Evolutionary conservation across 2,329 filamentous ascomycete species (phyloP).

Genomic region (Arthrobotrys sinensis): DNA sequence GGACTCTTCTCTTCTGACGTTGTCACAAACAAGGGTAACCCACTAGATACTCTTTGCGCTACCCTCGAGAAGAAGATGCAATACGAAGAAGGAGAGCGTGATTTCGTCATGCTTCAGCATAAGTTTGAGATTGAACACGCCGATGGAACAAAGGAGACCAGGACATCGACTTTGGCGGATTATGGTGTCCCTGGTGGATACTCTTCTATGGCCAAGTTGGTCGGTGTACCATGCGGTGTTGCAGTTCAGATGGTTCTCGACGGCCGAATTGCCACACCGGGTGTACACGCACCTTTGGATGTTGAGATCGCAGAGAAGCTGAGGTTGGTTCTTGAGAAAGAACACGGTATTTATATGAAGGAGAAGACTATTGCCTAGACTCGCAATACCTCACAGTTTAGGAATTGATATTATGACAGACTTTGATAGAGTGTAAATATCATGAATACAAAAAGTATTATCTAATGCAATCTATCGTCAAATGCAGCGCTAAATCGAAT

Average conservation of each 20-base stretch:
- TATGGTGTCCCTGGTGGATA: slow-evolving; percentile 86
- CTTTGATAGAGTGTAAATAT: slow-evolving; percentile 32
- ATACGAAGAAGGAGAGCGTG: slow-evolving; percentile 85
- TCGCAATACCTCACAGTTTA: slow-evolving; percentile 11
- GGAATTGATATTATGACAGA: background rate
- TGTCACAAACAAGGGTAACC: slow-evolving; percentile 77
- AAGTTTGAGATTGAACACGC: slow-evolving; percentile 87
- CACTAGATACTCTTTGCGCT: slow-evolving; percentile 91
- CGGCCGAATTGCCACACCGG: slow-evolving; percentile 80
- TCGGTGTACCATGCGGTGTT: slow-evolving; percentile 81
- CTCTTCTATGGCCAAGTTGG: slow-evolving; percentile 85
- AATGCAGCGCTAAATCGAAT: slow-evolving; percentile 22
- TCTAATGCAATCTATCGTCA: slow-evolving; percentile 1
- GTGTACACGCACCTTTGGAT: slow-evolving; percentile 83
- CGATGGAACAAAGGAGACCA: slow-evolving; percentile 81
- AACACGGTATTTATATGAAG: slow-evolving; percentile 80
- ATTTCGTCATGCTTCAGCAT: slow-evolving; percentile 79
- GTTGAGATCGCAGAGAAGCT: slow-evolving; percentile 80
- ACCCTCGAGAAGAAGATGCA: slow-evolving; percentile 93
- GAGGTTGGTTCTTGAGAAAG: slow-evolving; percentile 82
- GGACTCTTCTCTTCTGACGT: slow-evolving; percentile 73
- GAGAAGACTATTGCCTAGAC: slow-evolving; percentile 75
- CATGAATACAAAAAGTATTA: slow-evolving; percentile 18
- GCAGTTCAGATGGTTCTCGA: slow-evolving; percentile 85
- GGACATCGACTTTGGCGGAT: slow-evolving; percentile 84